Evolutionary conservation across 768 basidiomycete species (phyloP), one percentile per base, ranked within the genome.

Genomic region (Mycena polygramma): DNA sequence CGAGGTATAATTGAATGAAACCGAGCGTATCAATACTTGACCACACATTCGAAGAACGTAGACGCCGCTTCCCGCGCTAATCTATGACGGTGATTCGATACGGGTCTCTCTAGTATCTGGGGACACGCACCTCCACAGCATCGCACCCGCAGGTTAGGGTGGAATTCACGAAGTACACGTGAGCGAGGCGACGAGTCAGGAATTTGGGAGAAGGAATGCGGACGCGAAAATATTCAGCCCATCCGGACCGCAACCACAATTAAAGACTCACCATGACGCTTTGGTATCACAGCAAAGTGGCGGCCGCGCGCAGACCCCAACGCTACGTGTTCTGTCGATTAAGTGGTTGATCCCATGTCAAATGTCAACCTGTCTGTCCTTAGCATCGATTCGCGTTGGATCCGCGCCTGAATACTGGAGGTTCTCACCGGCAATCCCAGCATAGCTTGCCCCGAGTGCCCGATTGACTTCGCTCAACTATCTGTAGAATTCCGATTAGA

Each of bases 251-350:
- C 20, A n/a, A 9, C 11, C 14, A 55, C 37, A 13, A 22, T 13
- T n/a, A 9, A 55, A 39, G 54, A 55, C 54, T 55, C 54, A 36
- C 54, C n/a, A 11, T 55, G 54, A 55, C 36, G 54, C 54, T 22
- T 14, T 46, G 45, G 45, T 46, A 36, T 55, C 54, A 54, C 35
- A 22, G 54, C 10, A 19, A 20, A 35, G 9, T 7, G 45, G 17
- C 45, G 19, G 14, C 15, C 15, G 45, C 45, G 45, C 15, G 11
- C 41, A 41, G 45, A 15, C 30, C 30, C 30, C 30, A 46, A 17
- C 7, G 15, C 14, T 15, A 46, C 19, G 19, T 46, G 15, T 46
- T 46, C 45, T 39, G 54, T 55, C 54, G 36, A 22, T 35, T 35
- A 55, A 15, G 54, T 36, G 36, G 54, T 46, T 30, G 52, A 10